Percentiles rank a stretch among this genome's conserved stretches.
These are phyloP conservation scores for Fistulinella prunicolor DNA, from an alignment of 768 basidiomycete species.

Conservation along the genomic window DNA sequence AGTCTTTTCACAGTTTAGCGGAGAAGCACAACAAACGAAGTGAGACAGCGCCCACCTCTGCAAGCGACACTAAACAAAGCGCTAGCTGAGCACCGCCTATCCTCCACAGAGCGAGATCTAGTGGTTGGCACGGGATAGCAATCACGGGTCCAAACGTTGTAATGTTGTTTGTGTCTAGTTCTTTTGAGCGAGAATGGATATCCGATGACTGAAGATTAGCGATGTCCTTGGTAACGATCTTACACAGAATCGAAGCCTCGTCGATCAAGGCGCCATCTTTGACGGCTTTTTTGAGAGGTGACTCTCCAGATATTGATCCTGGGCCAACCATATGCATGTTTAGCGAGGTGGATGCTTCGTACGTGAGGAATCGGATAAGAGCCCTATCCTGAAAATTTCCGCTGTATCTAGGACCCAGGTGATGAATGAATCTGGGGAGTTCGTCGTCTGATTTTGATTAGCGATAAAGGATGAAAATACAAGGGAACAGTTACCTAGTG, in stretches of 20 bases:
- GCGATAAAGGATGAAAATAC: neutral
- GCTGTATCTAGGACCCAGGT: slow-evolving; percentile 76
- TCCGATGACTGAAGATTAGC: slow-evolving; percentile 14
- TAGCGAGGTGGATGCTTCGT: slow-evolving; percentile 79
- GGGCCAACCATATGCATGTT: slow-evolving; percentile 69
- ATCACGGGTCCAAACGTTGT: slow-evolving; percentile 50
- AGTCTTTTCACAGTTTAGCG: slow-evolving; percentile 43
- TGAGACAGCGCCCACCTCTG: slow-evolving; percentile 47
- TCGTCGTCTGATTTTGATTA: slow-evolving; percentile 53
- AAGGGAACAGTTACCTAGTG: slow-evolving; percentile 45
- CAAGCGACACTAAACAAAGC: slow-evolving; percentile 71
- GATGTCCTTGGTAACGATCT: slow-evolving; percentile 32
- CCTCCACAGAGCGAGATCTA: slow-evolving; percentile 78
- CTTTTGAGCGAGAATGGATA: neutral
- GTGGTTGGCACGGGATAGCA: slow-evolving; percentile 54
- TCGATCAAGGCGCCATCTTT: slow-evolving; percentile 40
- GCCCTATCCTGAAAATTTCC: slow-evolving; percentile 72
- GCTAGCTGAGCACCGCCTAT: slow-evolving; percentile 79
- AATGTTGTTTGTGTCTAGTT: neutral
- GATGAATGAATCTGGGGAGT: slow-evolving; percentile 70
- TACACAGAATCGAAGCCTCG: slow-evolving; percentile 41
- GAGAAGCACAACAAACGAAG: neutral
- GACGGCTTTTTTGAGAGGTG: slow-evolving; percentile 38
- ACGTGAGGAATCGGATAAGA: slow-evolving; percentile 75
- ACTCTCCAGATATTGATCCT: slow-evolving; percentile 40